Evolutionary conservation across 2,329 filamentous ascomycete genomes (phyloP).

Genomic region (Phyllachora maydis): DNA sequence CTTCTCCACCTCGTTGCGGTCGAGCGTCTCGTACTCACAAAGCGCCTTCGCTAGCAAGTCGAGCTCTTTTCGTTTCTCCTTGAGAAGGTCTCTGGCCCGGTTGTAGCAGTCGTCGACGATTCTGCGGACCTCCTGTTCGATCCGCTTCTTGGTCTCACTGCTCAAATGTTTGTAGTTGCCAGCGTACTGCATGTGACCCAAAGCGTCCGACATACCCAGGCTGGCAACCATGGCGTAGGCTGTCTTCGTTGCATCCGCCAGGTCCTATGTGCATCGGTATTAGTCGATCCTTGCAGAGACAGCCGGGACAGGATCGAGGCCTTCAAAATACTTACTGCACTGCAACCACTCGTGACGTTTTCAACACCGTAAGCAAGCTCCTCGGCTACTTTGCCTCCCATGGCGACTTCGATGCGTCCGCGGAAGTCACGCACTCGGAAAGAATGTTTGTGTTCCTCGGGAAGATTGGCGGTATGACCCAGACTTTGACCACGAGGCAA

Average conservation of each 20-base stretch:
- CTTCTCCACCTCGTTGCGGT: slow-evolving; percentile 74
- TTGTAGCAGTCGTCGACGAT: slow-evolving; percentile 64
- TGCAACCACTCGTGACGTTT: slow-evolving; percentile 76
- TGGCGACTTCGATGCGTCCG: slow-evolving; percentile 44
- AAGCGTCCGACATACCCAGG: slow-evolving; percentile 70
- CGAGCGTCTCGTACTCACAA: slow-evolving; percentile 84
- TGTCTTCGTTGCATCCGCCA: slow-evolving; percentile 59
- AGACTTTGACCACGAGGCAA: slow-evolving; percentile 74
- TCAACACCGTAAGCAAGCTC: slow-evolving; percentile 85
- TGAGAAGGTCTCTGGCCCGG: slow-evolving; percentile 52
- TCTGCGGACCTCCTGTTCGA: slow-evolving; percentile 74
- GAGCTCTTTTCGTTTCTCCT: slow-evolving; percentile 59
- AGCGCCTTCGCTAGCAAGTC: slow-evolving; percentile 76
- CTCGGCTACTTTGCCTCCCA: slow-evolving; percentile 61
- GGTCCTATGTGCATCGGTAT: slow-evolving; percentile 49
- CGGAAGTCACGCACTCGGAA: slow-evolving; percentile 70
- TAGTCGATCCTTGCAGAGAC: too few species aligned
- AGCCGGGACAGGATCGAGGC: too few species aligned
- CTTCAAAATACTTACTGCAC: slow-evolving; percentile 40
- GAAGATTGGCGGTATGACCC: slow-evolving; percentile 72
- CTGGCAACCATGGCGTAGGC: slow-evolving; percentile 78
- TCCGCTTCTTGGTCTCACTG: slow-evolving; percentile 65
- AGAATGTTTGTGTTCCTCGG: slow-evolving; percentile 83
- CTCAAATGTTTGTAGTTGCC: slow-evolving; percentile 67
- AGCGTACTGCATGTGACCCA: slow-evolving; percentile 79